A percentile compares a stretch with the other conserved stretches of the same genome.
These are phyloP conservation scores for Ogataea minuta DNA, from an alignment of 805 yeast genomes.

Conservation along the genomic window DNA sequence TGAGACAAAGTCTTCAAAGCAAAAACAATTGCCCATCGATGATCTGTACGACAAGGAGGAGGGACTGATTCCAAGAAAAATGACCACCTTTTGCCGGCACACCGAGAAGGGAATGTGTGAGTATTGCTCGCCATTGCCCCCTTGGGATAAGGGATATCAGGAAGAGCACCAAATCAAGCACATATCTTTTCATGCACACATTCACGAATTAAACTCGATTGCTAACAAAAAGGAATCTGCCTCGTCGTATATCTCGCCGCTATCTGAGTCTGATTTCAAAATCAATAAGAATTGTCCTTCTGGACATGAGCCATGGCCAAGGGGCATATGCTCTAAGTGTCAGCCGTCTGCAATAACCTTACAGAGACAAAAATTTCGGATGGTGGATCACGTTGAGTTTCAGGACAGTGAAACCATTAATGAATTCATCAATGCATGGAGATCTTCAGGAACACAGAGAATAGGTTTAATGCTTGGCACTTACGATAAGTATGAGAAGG, in stretches of 20 bases:
- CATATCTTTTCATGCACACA: constrained; percentile 78
- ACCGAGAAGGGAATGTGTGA: constrained; percentile 97
- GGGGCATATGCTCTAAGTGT: constrained; percentile 92
- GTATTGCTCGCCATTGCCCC: constrained; percentile 92
- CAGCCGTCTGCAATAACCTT: constrained; percentile 95
- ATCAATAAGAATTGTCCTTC: constrained; percentile 64
- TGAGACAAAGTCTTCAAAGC: constrained; percentile 31
- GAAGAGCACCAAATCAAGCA: constrained; percentile 80
- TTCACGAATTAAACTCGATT: constrained; percentile 66
- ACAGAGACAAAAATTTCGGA: constrained; percentile 84
- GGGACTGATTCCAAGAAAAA: constrained; percentile 70
- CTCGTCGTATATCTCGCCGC: constrained; percentile 76
- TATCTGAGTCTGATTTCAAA: constrained; percentile 65
- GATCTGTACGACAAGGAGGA: constrained; percentile 56
- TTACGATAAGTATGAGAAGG: constrained; percentile 73
- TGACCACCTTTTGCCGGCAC: constrained; percentile 72
- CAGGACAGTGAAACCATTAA: constrained; percentile 71
- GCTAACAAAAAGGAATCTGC: constrained; percentile 58
- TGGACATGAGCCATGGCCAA: constrained; percentile 94
- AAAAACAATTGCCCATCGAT: constrained; percentile 68
- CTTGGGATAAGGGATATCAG: constrained; percentile 83
- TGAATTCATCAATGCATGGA: constrained; percentile 87
- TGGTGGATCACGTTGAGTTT: constrained; percentile 98
- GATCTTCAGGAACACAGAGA: constrained; percentile 83
- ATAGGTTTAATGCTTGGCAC: constrained; percentile 82